Evolutionary conservation across 352 stramenopile genomes (phyloP).

Genomic region (Pythium dissimile): DNA sequence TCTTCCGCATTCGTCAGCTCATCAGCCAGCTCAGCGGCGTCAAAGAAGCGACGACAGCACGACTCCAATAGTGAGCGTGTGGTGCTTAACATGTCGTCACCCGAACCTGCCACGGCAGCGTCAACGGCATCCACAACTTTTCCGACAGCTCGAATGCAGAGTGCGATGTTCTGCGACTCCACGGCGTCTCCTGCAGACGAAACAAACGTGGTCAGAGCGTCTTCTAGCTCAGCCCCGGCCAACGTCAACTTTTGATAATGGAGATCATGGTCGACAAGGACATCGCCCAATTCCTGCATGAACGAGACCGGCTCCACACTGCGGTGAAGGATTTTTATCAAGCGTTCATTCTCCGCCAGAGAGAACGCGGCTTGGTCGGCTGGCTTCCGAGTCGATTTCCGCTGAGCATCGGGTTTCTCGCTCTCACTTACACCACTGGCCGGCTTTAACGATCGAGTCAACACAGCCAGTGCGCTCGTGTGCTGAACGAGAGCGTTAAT

Average conservation of each 20-base stretch:
- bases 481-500: not conserved
- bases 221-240: not conserved
- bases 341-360: constrained; percentile 73
- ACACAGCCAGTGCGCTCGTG: not conserved
- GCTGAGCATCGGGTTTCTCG: not conserved
- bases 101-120: no score
- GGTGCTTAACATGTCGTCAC: constrained; percentile 12
- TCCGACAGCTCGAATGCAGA: not conserved
- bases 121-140: not conserved
- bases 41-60: constrained; percentile 63
- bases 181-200: not conserved
- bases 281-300: constrained; percentile 38
- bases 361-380: constrained; percentile 24
- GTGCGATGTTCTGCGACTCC: not conserved
- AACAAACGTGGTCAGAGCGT: not conserved
- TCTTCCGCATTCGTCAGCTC: constrained; percentile 35
- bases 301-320: constrained; percentile 61
- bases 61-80: constrained; percentile 33
- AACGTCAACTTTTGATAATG: constrained; percentile 2
- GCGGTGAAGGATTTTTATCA: constrained; percentile 67
- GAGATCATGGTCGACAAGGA: constrained; percentile 47
- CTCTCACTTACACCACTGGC: not conserved
- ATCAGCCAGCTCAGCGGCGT: constrained; percentile 61
- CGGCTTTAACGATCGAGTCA: not conserved
- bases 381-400: not conserved